phyloP scores from a whole-genome alignment of 2,329 filamentous ascomycete genomes.

The Diaporthe sp. region DNA sequence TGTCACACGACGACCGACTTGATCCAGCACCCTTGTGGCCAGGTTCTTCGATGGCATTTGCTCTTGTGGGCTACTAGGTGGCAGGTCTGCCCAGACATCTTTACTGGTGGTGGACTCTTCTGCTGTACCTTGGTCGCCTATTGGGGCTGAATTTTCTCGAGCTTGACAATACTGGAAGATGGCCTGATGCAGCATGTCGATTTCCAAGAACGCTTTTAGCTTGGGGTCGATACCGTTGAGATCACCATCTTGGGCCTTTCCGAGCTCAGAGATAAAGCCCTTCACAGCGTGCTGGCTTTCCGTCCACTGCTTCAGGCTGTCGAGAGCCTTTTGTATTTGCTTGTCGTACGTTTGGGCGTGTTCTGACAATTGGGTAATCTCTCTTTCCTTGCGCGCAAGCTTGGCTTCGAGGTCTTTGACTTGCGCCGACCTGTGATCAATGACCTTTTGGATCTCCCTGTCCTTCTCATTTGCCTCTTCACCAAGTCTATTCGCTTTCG shows the following conservation, averaged over 20 bases:
- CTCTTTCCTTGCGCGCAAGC: constrained; percentile 25
- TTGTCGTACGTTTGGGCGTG: constrained; percentile 32
- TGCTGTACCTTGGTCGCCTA: neutral
- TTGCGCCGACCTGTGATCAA: constrained; percentile 2
- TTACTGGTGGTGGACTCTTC: neutral
- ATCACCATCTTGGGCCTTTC: constrained; percentile 7
- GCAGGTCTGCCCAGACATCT: neutral
- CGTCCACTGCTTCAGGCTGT: constrained; percentile 35
- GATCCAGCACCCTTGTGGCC: neutral
- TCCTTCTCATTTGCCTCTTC: constrained; percentile 12
- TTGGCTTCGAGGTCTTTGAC: constrained; percentile 25
- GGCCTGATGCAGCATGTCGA: constrained; percentile 36
- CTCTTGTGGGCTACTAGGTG: neutral
- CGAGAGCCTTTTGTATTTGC: constrained; percentile 22
- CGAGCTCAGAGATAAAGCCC: constrained; percentile 7
- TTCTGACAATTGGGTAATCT: constrained; percentile 21
- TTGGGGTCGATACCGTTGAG: constrained; percentile 22
- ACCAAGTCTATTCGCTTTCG: neutral
- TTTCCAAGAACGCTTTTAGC: constrained; percentile 36
- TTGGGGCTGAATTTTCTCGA: neutral
- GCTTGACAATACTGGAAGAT: constrained; percentile 29
- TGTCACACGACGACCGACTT: constrained; percentile 33
- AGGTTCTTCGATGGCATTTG: neutral
- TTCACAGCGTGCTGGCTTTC: constrained; percentile 6
- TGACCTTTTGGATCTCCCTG: neutral